These are phyloP conservation scores for Plasmodium relictum DNA, from an alignment of 169 alveolate species.

Conservation along the genomic window DNA sequence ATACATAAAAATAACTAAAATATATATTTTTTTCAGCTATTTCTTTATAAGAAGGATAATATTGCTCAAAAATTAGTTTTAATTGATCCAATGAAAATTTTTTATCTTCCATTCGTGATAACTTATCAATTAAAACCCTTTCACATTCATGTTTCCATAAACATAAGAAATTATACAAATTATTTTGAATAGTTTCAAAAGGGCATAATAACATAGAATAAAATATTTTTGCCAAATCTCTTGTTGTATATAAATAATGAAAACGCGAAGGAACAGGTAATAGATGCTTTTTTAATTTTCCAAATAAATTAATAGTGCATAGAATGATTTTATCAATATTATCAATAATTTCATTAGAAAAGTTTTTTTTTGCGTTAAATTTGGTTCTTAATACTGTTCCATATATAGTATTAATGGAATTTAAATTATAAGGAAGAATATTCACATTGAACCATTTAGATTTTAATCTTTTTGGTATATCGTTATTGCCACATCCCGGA, in stretches of 20 bases:
- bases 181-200: slow-evolving; percentile 83
- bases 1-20: slow-evolving; percentile 76
- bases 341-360: slow-evolving; percentile 89
- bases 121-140: slow-evolving; percentile 97
- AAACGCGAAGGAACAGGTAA: slow-evolving; percentile 94
- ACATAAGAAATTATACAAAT: slow-evolving; percentile 90
- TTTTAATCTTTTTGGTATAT: slow-evolving; percentile 96
- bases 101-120: slow-evolving; percentile 93
- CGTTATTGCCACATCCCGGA: slow-evolving; percentile 98
- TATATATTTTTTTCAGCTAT: slow-evolving; percentile 64
- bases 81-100: slow-evolving; percentile 77
- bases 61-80: slow-evolving; percentile 50
- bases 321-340: slow-evolving; percentile 87
- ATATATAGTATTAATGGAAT: slow-evolving; percentile 96
- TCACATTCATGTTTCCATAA: slow-evolving; percentile 98
- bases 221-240: slow-evolving; percentile 97
- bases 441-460: slow-evolving; percentile 95
- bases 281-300: slow-evolving; percentile 79
- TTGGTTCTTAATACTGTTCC: slow-evolving; percentile 94
- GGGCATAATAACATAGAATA: slow-evolving; percentile 91
- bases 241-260: slow-evolving; percentile 97
- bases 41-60: slow-evolving; percentile 45
- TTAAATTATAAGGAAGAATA: slow-evolving; percentile 95
- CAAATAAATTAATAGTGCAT: slow-evolving; percentile 94
- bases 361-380: slow-evolving; percentile 91